Evolutionary conservation across 768 basidiomycete genomes (phyloP).

Genomic region (Punctularia strigosozonata): DNA sequence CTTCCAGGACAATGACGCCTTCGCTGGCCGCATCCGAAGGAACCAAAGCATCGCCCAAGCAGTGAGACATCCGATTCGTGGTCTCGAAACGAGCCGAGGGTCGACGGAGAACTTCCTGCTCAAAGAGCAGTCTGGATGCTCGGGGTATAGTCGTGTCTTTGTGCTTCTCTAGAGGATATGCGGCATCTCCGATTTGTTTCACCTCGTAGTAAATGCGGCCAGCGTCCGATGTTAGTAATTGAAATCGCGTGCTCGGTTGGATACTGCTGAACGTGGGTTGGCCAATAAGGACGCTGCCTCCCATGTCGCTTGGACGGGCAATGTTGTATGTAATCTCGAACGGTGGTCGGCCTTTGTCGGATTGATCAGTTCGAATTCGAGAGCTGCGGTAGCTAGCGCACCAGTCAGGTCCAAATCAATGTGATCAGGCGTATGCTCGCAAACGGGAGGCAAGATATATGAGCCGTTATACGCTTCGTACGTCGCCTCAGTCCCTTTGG

Average conservation of each 20-base stretch:
- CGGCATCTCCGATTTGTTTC: conserved; percentile 75
- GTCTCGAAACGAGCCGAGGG: conserved; percentile 75
- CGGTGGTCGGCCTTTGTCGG: conserved; percentile 62
- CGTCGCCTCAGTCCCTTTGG: conserved; percentile 39
- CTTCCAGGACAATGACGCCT: conserved; percentile 59
- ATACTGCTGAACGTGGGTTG: conserved; percentile 81
- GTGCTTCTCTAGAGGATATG: conserved; percentile 69
- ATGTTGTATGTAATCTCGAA: conserved; percentile 91
- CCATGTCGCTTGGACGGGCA: conserved; percentile 53
- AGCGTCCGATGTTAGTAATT: conserved; percentile 63
- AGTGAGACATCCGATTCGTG: conserved; percentile 56
- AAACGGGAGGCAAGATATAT: conserved; percentile 64
- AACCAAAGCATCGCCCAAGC: conserved; percentile 56
- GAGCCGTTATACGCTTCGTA: conserved; percentile 62
- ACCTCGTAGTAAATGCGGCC: conserved; percentile 87
- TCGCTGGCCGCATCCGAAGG: conserved; percentile 45
- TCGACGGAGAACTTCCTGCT: conserved; percentile 74
- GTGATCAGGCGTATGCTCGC: conserved; percentile 70
- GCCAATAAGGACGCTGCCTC: conserved; percentile 59
- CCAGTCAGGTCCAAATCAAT: conserved; percentile 79
- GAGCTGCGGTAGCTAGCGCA: too few relatives aligned
- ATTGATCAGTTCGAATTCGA: neutral
- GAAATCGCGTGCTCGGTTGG: conserved; percentile 67
- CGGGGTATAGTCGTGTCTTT: conserved; percentile 52
- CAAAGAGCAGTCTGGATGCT: conserved; percentile 59